Evolutionary conservation across 2,329 filamentous ascomycete genomes (phyloP).

Genomic region (Monosporascus sp.): DNA sequence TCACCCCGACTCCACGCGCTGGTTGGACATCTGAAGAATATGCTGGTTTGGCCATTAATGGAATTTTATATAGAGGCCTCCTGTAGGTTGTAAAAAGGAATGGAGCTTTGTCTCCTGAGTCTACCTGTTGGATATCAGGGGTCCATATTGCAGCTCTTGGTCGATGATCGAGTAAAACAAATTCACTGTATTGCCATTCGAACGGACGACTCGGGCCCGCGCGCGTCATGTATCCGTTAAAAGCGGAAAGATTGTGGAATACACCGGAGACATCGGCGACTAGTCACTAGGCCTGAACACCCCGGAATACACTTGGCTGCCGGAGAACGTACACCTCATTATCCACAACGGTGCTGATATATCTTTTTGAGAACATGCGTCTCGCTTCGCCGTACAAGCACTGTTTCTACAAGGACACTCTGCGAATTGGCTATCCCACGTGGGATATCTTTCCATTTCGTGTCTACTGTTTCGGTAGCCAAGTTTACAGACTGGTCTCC

Average conservation of each 20-base stretch:
- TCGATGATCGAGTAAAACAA: slow-evolving; percentile 23
- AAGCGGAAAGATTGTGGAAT: not conserved
- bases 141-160: slow-evolving; percentile 32
- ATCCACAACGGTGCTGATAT: slow-evolving; percentile 48
- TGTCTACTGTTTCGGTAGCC: slow-evolving; percentile 27
- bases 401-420: slow-evolving; percentile 30
- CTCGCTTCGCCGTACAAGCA: slow-evolving; percentile 28
- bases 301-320: slow-evolving; percentile 20
- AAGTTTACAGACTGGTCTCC: too few species aligned
- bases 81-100: too few species aligned
- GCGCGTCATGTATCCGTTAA: not conserved
- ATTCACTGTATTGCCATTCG: slow-evolving; percentile 40
- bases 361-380: slow-evolving; percentile 33
- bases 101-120: too few species aligned
- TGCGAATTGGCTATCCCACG: slow-evolving; percentile 24
- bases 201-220: not conserved
- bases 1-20: too few species aligned
- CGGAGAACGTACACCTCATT: slow-evolving; percentile 28
- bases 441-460: slow-evolving; percentile 30
- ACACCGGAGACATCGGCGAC: not conserved
- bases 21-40: too few species aligned
- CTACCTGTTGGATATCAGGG: too few species aligned
- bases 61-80: too few species aligned
- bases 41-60: too few species aligned
- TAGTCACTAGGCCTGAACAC: not conserved